Evolutionary conservation across 768 basidiomycete species (phyloP), one percentile per base, ranked within the genome.

Genomic region (Mycena kentingensis): DNA sequence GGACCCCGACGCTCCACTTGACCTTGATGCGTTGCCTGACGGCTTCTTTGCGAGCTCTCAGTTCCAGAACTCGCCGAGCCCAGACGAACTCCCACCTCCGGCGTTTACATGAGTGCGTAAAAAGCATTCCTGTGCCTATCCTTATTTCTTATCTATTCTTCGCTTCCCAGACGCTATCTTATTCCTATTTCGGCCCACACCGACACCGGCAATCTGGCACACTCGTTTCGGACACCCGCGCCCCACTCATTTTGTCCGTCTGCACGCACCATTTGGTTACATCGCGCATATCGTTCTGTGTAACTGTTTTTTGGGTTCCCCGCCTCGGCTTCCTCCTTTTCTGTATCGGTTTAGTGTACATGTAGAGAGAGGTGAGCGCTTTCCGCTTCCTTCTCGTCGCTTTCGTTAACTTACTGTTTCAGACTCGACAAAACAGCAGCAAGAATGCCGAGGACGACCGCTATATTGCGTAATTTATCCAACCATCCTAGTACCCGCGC

Each of bases 11-110:
- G 57, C 58, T 29, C 46, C 41, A 47, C 37, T 46, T 42, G 45
- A 45, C 64, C 65, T 60, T 63, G n/a, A n/a, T 67, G 53, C 70
- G 66, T 65, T 70, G 46, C 72, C 70, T 54, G 67, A 71, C 25
- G 78, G 78, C 7, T 88, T 81, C 65, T 91, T 88, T 68, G 88
- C 89, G 60, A 90, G 87, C 63, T 90, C 88, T 27, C 74, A 78
- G 63, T 91, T 90, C 82, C 89, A 90, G 77, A 91, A 90, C 75
- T 89, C 87, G 52, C 89, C 89, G 15, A 89, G 85, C 62, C 89
- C 89, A 46, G 89, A 90, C 55, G 88, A 88, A 64, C 71, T 91
- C 42, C 89, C 89, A 39, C 80, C 82, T 54, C 87, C 87, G 49
- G 72, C 77, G 58, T 84, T 87, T 64, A 70, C 73, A 46, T 77